These are phyloP conservation scores for Verticillium isaacii DNA, from an alignment of 2,329 filamentous ascomycete species.

Conservation along the genomic window DNA sequence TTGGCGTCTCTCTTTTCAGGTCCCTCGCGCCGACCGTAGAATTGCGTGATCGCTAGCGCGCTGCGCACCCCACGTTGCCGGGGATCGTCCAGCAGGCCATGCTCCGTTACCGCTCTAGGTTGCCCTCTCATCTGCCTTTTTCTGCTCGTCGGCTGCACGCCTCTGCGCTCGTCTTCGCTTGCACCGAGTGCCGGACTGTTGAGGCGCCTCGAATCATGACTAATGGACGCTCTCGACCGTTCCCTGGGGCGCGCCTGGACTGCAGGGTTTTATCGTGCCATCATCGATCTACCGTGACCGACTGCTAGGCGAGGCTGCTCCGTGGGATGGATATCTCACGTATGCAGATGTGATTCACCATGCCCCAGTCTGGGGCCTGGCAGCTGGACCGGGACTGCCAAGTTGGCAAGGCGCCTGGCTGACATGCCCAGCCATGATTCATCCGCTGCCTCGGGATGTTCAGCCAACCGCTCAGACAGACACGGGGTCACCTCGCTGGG, in stretches of 20 bases:
- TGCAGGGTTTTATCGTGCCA: not conserved
- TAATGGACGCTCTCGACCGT: not conserved
- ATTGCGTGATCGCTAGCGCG: slow-evolving; percentile 5
- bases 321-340: not conserved
- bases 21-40: not conserved
- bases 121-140: not conserved
- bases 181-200: not conserved
- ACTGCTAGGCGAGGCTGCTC: not conserved
- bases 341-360: not conserved
- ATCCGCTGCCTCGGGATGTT: not conserved
- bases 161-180: not conserved
- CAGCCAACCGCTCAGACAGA: no score
- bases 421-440: not conserved
- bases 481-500: no score
- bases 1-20: not conserved
- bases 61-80: slow-evolving; percentile 5
- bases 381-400: no score
- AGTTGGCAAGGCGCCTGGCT: not conserved
- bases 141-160: not conserved
- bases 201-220: not conserved
- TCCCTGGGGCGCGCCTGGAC: not conserved
- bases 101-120: not conserved
- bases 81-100: not conserved
- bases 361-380: not conserved
- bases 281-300: not conserved